These are phyloP conservation scores for Ceratocystiopsis sp. DNA, from an alignment of 2,329 filamentous ascomycete species.

Conservation along the genomic window DNA sequence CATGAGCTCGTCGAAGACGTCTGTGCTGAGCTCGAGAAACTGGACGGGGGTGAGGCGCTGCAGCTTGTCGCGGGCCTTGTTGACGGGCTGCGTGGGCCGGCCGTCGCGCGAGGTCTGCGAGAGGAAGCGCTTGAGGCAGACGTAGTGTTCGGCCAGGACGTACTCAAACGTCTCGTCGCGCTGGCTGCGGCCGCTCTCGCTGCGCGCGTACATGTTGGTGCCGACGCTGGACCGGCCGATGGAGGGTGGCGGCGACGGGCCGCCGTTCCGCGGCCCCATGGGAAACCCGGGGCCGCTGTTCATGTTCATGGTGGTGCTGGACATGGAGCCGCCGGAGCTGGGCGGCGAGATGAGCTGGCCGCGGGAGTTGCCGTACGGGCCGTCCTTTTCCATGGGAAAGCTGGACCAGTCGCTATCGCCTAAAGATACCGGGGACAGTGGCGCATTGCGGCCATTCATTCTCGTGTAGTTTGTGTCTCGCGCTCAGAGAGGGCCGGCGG, in stretches of 20 bases:
- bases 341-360: slow-evolving; percentile 52
- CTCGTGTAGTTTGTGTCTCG: slow-evolving; percentile 13
- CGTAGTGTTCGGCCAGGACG: slow-evolving; percentile 64
- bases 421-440: slow-evolving; percentile 67
- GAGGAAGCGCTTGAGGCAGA: slow-evolving; percentile 61
- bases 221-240: slow-evolving; percentile 73
- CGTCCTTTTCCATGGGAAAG: slow-evolving; percentile 31
- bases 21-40: slow-evolving; percentile 93
- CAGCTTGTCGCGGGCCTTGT: slow-evolving; percentile 87
- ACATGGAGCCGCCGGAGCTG: slow-evolving; percentile 42
- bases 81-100: slow-evolving; percentile 55
- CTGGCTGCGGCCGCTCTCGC: slow-evolving; percentile 45
- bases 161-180: slow-evolving; percentile 42
- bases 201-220: slow-evolving; percentile 49
- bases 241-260: slow-evolving; percentile 75
- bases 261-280: slow-evolving; percentile 36
- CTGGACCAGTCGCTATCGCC: slow-evolving; percentile 76
- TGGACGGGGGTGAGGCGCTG: slow-evolving; percentile 78
- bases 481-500: too few species aligned
- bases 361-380: slow-evolving; percentile 34
- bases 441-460: slow-evolving; percentile 61
- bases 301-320: slow-evolving; percentile 16
- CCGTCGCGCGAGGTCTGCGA: slow-evolving; percentile 56
- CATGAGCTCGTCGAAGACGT: slow-evolving; percentile 89
- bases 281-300: slow-evolving; percentile 36